Base-by-base conservation (phyloP, 2,329 filamentous ascomycete genomes). In the Coniella lustricola region DNA sequence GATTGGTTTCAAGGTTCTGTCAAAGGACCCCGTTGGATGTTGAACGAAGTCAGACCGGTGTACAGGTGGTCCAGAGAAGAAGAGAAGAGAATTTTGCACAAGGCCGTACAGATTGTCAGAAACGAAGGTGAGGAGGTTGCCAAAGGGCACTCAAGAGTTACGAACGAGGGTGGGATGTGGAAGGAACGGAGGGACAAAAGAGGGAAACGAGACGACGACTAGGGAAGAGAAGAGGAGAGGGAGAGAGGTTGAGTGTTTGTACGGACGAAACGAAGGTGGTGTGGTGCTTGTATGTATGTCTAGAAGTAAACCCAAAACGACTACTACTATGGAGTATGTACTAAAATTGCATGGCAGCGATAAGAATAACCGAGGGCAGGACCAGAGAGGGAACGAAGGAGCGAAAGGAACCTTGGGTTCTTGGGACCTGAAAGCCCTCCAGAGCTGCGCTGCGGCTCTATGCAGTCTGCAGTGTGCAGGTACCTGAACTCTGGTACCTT, bases 11-110 rank as follows among this genome's bases (percentile, higher is more conserved):
- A 21, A n/a, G 38, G 38, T 40, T 17, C 21, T 40, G 38, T 40
- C 9, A 21, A 29, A 25, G 22, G 38, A 31, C 22, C n/a, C n/a
- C 22, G 38, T 31, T 31, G 36, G 14, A 41, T 45, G 22, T 42
- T 40, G 9, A n/a, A 44, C 22, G 16, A 9, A 10, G 17, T 31
- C 47, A 52, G 36, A 42, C 40, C 33, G 44, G 42, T 46, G 16
- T 35, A 43, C 32, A 48, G 47, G 22, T 33, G 49, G 35, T 50
- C 47, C 35, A 36, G 33, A 50, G 44, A n/a, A 50, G 47, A 50
- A 49, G 13, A 43, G 37, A 41, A 42, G 40, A 40, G 29, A 22
- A 47, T 49, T 33, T 47, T 25, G 41, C 47, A 42, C 41, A 51
- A 50, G 44, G 42, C 44, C 45, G 36, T 35, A 39, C 48, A 44